Conservation (phyloP, 2,329 filamentous ascomycete species). For the Hymenoscyphus linearis region DNA sequence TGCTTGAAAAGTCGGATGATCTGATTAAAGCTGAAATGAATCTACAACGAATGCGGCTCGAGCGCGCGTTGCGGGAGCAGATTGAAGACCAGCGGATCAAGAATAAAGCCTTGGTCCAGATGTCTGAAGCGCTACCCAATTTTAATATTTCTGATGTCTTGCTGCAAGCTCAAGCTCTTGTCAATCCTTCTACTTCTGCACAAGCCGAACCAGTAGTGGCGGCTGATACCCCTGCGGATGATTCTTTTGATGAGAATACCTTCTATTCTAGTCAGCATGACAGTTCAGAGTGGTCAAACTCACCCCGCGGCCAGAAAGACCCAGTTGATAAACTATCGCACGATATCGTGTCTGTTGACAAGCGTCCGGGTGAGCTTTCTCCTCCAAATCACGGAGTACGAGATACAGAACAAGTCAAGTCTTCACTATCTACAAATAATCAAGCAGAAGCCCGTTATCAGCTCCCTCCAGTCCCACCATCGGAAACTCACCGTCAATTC, state of each 20-base stretch:
- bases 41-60: conserved; percentile 74
- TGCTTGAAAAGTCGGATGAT: conserved; percentile 81
- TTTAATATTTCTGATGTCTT: conserved; percentile 71
- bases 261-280: conserved; percentile 95
- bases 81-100: conserved; percentile 55
- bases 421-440: conserved; percentile 29
- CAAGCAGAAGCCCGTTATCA: conserved; percentile 19
- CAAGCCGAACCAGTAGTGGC: conserved; percentile 50
- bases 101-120: conserved; percentile 39
- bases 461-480: conserved; percentile 15
- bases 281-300: conserved; percentile 55
- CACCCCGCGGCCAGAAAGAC: conserved; percentile 28
- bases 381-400: conserved; percentile 21
- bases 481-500: not conserved
- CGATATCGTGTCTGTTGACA: conserved; percentile 21
- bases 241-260: conserved; percentile 87
- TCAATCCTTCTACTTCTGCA: conserved; percentile 56
- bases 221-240: conserved; percentile 53
- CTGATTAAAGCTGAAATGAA: conserved; percentile 77
- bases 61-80: conserved; percentile 72
- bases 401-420: conserved; percentile 24
- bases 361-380: conserved; percentile 16
- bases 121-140: conserved; percentile 51
- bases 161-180: conserved; percentile 63
- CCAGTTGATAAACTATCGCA: conserved; percentile 21